These are phyloP conservation scores for Rubus idaeus DNA, from an alignment of 306 rosid genomes.

Conservation along the genomic window DNA sequence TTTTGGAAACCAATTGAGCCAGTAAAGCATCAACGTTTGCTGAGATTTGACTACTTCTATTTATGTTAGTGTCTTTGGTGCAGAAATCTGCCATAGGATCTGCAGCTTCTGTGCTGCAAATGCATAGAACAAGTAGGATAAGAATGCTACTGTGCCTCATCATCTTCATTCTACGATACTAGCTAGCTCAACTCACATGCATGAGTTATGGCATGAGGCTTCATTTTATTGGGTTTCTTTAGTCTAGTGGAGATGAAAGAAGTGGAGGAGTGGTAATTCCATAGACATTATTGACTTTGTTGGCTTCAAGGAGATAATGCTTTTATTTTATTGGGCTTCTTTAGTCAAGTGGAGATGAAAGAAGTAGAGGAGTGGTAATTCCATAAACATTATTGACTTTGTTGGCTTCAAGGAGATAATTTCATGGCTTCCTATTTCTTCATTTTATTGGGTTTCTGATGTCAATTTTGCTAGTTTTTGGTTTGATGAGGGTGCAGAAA, in stretches of 20 bases:
- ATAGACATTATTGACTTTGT: too few relatives aligned
- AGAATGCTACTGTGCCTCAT: conserved; percentile 27
- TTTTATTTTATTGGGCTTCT: too few relatives aligned
- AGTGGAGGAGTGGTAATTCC: too few relatives aligned
- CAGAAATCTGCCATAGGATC: conserved; percentile 53
- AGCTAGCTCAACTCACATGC: conserved; percentile 4
- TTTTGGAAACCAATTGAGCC: conserved; percentile 40
- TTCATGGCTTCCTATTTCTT: background rate
- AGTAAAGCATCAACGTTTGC: conserved; percentile 45
- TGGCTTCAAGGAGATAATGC: too few relatives aligned
- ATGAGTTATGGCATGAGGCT: background rate
- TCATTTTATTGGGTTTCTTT: background rate
- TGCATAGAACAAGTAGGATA: conserved; percentile 40
- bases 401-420: background rate
- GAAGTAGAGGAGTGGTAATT: background rate
- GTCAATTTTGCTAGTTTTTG: too few relatives aligned
- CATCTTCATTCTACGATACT: background rate
- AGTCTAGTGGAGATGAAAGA: too few relatives aligned
- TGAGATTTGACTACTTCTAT: conserved; percentile 37
- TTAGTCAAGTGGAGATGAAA: background rate
- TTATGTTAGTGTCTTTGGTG: conserved; percentile 39
- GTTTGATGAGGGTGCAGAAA: too few relatives aligned
- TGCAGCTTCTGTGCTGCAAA: conserved; percentile 37
- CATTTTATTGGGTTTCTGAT: background rate
- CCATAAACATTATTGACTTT: background rate